Base-by-base conservation (phyloP, 75 land plant species). In the Adiantum capillusveneris region DNA sequence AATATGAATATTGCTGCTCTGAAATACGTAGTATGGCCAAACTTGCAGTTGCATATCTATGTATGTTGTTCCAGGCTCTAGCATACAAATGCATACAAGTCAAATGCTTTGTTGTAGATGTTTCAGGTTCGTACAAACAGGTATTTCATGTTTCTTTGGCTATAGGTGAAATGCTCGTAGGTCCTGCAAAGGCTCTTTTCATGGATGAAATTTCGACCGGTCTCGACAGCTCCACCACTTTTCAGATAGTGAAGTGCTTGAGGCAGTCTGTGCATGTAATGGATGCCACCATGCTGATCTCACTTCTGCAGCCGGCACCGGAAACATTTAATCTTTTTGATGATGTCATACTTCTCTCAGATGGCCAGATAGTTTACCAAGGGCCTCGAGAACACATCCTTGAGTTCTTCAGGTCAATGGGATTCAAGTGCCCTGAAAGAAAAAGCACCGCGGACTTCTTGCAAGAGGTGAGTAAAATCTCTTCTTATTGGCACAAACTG, bases 151-250 rank as follows among this genome's bases (percentile, higher is more conserved):
- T 2, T 18, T 46, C 2, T n/a, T 5, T 46, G 5, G 6, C 13
- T 46, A 39, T 68, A 85, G 77, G 77, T 16, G 77, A 75, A 45
- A 75, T 75, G 66, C 36, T 75, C 9, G 62, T 57, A 22, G 77
- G 77, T 18, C 72, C 77, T 39, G 44, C 62, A n/a, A 68, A 29
- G 21, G 63, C 67, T 31, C 41, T 75, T n/a, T 75, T 75, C 31
- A 75, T 75, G 77, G 77, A 75, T 50, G 77, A 75, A 42, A 75
- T 75, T 29, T 68, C 77, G 7, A 75, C 77, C 13, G 77, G 77
- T 21, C 55, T 75, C 25, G 77, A 75, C 28, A 75, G 77, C 45
- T 68, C 77, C 11, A 75, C 77, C n/a, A 63, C 77, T 1, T 75
- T 52, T 17, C 70, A 68, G 29, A 64, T 68, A 29, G 77, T 75